Conservation (phyloP, 2,329 filamentous ascomycete genomes). For the Cladobotryum protrusum region DNA sequence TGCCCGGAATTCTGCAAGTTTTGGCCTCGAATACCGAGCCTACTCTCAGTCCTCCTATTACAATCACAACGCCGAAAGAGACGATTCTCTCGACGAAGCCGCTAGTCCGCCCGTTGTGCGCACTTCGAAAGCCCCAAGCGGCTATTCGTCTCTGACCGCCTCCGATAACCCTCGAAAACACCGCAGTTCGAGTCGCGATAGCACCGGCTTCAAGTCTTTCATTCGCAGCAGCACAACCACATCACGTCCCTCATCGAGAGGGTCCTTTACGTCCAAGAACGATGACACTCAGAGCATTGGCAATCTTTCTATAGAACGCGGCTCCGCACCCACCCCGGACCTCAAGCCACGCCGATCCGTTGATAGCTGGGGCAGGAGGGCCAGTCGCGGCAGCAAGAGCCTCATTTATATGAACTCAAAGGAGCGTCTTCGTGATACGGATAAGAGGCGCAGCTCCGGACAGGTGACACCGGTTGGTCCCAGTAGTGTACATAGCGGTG, state of each 20-base stretch:
- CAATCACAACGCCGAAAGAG: conserved; percentile 39
- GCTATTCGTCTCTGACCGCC: conserved; percentile 65
- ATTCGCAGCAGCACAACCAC: conserved; percentile 41
- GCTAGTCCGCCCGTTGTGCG: conserved; percentile 66
- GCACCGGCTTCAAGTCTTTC: conserved; percentile 53
- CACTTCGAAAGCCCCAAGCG: conserved; percentile 75
- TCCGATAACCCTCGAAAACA: conserved; percentile 44
- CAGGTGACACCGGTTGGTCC: conserved; percentile 20
- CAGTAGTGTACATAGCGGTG: conserved; percentile 29
- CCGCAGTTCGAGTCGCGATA: conserved; percentile 46
- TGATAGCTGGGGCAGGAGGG: conserved; percentile 58
- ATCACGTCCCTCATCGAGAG: conserved; percentile 54
- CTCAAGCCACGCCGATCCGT: conserved; percentile 48
- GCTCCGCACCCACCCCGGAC: conserved; percentile 41
- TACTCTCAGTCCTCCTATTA: conserved; percentile 48
- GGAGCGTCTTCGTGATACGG: conserved; percentile 55
- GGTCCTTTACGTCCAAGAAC: conserved; percentile 48
- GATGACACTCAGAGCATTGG: conserved; percentile 58
- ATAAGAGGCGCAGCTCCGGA: conserved; percentile 47
- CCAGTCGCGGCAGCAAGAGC: conserved; percentile 47
- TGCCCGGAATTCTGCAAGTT: conserved; percentile 42
- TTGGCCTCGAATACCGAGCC: conserved; percentile 68
- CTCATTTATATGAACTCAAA: conserved; percentile 70
- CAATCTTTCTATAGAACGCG: conserved; percentile 57
- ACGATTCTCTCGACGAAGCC: conserved; percentile 50